A percentile compares a stretch with the other conserved stretches of the same genome.
Evolutionary conservation across 2,329 filamentous ascomycete species (phyloP).

Genomic region (Pseudocercospora fuligena): DNA sequence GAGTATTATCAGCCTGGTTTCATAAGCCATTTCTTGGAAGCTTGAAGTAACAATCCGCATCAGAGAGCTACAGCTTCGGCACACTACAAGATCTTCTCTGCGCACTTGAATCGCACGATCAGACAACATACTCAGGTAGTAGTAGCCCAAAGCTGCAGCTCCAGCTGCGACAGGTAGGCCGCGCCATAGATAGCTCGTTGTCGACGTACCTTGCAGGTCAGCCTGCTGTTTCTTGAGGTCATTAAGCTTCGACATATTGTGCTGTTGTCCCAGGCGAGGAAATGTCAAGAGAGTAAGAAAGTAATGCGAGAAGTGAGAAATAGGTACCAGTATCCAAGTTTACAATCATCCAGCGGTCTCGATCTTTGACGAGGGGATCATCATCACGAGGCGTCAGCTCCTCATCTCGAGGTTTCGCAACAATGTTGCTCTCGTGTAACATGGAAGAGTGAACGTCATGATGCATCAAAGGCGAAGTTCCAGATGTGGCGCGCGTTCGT

Average conservation of each 20-base stretch:
- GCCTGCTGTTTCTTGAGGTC: constrained; percentile 50
- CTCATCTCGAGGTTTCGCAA: constrained; percentile 17
- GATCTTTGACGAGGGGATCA: neutral
- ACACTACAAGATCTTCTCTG: constrained; percentile 2
- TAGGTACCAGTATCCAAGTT: constrained; percentile 10
- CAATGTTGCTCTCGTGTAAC: constrained; percentile 12
- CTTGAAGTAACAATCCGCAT: neutral
- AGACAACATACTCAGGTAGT: constrained; percentile 20
- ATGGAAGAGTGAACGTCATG: constrained; percentile 16
- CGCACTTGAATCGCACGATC: constrained; percentile 2
- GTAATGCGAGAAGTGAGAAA: neutral
- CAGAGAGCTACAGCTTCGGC: neutral
- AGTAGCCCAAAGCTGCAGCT: constrained; percentile 18
- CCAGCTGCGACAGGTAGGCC: constrained; percentile 11
- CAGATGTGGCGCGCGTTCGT: constrained; percentile 19
- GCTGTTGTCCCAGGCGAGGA: neutral
- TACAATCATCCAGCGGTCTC: neutral
- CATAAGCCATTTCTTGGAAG: neutral
- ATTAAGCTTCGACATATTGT: constrained; percentile 34
- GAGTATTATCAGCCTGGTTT: constrained; percentile 10
- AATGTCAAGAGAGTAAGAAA: neutral
- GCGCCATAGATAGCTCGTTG: constrained; percentile 9
- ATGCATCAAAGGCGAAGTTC: constrained; percentile 19
- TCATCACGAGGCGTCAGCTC: constrained; percentile 17
- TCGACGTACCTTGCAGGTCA: constrained; percentile 46